Evolutionary conservation across 1,284 basidiomycete species (phyloP).

Genomic region (Megacollybia platyphylla): DNA sequence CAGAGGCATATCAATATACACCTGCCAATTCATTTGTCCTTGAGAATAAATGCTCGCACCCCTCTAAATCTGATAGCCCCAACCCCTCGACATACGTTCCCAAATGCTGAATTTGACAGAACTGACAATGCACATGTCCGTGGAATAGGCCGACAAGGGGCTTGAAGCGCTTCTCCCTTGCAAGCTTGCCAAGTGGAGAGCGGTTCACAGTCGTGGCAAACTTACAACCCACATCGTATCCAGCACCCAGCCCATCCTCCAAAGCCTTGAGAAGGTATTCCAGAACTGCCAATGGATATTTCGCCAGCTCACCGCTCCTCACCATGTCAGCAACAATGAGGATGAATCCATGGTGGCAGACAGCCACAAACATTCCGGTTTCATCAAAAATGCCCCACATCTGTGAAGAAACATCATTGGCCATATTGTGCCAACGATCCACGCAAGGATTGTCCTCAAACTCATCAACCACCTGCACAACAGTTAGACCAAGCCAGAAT

Average conservation of each 20-base stretch:
- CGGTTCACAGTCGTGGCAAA: slow-evolving; percentile 3
- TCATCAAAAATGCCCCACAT: too few relatives aligned
- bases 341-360: too few relatives aligned
- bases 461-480: too few relatives aligned
- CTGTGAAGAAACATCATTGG: too few relatives aligned
- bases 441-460: too few relatives aligned
- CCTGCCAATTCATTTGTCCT: slow-evolving; percentile 11
- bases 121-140: slow-evolving; percentile 11
- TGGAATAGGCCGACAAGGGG: slow-evolving; percentile 8
- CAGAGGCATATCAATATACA: slow-evolving; percentile 9
- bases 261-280: neutral
- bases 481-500: too few relatives aligned
- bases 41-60: slow-evolving; percentile 13
- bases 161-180: neutral
- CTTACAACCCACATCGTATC: slow-evolving; percentile 9
- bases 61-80: slow-evolving; percentile 14
- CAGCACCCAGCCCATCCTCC: neutral
- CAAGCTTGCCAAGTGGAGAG: slow-evolving; percentile 2
- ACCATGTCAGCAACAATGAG: too few relatives aligned
- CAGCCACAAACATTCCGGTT: too few relatives aligned
- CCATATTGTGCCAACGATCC: too few relatives aligned
- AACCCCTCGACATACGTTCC: slow-evolving; percentile 8
- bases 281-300: slow-evolving; percentile 4
- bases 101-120: slow-evolving; percentile 11
- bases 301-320: neutral